These are phyloP conservation scores for Botrytis byssoidea DNA, from an alignment of 2,329 filamentous ascomycete genomes.

Conservation along the genomic window DNA sequence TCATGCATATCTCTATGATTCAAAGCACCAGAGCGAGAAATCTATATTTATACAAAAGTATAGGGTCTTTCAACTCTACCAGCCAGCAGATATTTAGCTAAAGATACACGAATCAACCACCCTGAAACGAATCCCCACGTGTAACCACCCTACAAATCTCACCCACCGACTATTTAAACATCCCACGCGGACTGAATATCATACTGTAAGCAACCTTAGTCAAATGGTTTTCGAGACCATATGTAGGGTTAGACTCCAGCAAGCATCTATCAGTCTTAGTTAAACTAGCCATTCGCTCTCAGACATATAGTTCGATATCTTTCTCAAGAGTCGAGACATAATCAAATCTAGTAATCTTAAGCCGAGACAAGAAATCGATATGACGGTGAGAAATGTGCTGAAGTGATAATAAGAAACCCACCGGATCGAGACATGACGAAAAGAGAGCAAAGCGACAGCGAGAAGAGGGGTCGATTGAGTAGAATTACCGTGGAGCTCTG, in stretches of 20 bases:
- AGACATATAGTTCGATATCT: no score
- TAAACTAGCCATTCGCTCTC: no score
- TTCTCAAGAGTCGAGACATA: rapidly evolving
- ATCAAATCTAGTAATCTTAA: rapidly evolving
- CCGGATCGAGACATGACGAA: not conserved
- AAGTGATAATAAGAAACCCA: not conserved
- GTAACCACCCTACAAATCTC: not conserved
- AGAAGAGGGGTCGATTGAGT: not conserved
- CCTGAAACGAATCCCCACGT: not conserved
- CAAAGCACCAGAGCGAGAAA: not conserved
- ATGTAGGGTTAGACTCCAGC: no score
- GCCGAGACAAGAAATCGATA: no score
- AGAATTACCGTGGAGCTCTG: not conserved
- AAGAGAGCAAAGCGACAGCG: not conserved
- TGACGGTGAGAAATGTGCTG: not conserved
- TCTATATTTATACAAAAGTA: not conserved
- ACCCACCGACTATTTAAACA: not conserved
- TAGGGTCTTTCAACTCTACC: no score
- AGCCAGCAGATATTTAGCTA: not conserved
- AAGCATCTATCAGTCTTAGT: no score
- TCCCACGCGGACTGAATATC: not conserved
- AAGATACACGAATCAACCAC: not conserved
- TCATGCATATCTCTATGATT: no score
- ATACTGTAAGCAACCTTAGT: no score
- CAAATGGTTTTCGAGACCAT: no score